Conservation (phyloP, 768 basidiomycete species). For the Boletus tomentosulus region DNA sequence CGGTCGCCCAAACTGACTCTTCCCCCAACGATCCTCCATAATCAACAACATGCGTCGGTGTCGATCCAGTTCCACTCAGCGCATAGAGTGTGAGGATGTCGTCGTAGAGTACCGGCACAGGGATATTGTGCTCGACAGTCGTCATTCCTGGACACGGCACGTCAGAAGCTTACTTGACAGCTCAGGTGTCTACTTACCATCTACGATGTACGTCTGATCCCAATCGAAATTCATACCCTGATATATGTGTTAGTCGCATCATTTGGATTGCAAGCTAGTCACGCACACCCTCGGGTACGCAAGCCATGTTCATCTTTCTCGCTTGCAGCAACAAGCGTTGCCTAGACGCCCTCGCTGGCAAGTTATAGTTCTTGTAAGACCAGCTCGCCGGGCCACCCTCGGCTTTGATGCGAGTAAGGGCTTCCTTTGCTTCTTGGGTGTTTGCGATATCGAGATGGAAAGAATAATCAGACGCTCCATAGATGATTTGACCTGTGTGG, state of each 20-base stretch:
- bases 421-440: conserved; percentile 58
- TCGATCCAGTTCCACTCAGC: conserved; percentile 64
- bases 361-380: conserved; percentile 77
- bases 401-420: conserved; percentile 62
- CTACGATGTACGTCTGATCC: conserved; percentile 76
- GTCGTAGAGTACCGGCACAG: conserved; percentile 61
- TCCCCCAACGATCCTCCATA: conserved; percentile 74
- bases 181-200: conserved; percentile 44
- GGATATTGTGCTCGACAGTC: conserved; percentile 68
- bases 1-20: conserved; percentile 61
- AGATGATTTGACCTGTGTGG: conserved; percentile 61
- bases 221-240: conserved; percentile 76
- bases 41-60: conserved; percentile 73
- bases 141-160: conserved; percentile 55
- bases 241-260: not conserved
- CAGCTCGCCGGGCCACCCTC: conserved; percentile 68
- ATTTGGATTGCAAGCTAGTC: not conserved
- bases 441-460: conserved; percentile 63
- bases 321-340: conserved; percentile 63
- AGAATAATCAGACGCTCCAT: conserved; percentile 44
- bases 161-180: not conserved
- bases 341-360: conserved; percentile 64
- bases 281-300: conserved; percentile 64
- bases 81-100: conserved; percentile 62
- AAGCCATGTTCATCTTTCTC: conserved; percentile 60